Evolutionary conservation across 345 rosid genomes (phyloP).

Genomic region (Brassica juncea): DNA sequence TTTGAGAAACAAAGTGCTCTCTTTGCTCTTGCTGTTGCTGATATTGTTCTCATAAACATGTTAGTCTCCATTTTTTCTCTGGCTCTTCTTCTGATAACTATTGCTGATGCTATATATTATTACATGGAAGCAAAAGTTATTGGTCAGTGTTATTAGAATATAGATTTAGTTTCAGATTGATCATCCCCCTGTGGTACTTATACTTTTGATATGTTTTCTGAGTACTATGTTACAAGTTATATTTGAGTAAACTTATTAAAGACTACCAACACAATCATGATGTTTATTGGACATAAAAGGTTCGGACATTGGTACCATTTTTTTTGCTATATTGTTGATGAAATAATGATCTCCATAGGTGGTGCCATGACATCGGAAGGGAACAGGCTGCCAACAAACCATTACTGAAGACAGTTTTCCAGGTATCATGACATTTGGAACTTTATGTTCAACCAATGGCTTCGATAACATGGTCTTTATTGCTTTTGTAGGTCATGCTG

Average conservation of each 20-base stretch:
- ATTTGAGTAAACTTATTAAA: not conserved
- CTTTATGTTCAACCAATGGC: conserved; percentile 4
- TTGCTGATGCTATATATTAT: not conserved
- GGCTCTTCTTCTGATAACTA: conserved; percentile 3
- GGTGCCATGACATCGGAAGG: conserved; percentile 95
- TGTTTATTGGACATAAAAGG: not conserved
- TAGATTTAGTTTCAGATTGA: not conserved
- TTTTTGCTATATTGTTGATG: conserved; percentile 19
- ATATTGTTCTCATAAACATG: conserved; percentile 75
- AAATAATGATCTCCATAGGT: conserved; percentile 48
- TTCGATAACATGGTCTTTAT: conserved; percentile 20
- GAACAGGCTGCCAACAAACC: conserved; percentile 95
- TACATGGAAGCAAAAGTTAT: not conserved
- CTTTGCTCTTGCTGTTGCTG: conserved; percentile 72
- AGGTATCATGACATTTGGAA: conserved; percentile 47
- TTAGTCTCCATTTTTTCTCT: conserved; percentile 40
- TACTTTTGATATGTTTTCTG: not conserved
- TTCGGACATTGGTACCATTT: not conserved
- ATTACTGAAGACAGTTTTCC: conserved; percentile 84
- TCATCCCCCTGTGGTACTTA: not conserved
- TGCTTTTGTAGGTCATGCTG: conserved; percentile 69
- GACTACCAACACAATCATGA: not conserved
- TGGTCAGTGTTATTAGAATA: not conserved
- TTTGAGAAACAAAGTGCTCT: conserved; percentile 82
- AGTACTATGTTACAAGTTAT: not conserved